Conservation (phyloP, 257 asterid genomes). For the Nicotiana noctiflora region DNA sequence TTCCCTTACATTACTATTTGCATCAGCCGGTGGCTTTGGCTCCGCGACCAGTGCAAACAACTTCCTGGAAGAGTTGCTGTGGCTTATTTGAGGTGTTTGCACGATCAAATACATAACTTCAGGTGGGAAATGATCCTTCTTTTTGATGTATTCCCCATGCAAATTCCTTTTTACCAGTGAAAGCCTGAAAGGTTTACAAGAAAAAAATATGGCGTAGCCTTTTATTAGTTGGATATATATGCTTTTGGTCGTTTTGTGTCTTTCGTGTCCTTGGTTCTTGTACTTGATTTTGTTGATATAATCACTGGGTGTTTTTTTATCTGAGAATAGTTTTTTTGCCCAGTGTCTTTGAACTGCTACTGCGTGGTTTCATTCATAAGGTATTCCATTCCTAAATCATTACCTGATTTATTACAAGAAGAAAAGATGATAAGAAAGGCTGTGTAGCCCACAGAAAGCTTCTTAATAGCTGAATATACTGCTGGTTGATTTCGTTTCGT, state of each 20-base stretch:
- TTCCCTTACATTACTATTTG: conserved; percentile 11
- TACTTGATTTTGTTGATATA: neutral
- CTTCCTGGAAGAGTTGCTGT: conserved; percentile 65
- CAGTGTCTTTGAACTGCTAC: neutral
- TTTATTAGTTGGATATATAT: neutral
- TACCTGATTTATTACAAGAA: neutral
- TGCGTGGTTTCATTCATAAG: neutral
- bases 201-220: neutral
- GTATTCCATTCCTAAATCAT: neutral
- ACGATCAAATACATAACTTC: conserved; percentile 25
- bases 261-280: neutral
- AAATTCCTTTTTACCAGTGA: no score
- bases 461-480: neutral
- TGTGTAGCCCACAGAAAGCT: neutral
- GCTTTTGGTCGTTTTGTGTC: neutral
- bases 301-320: neutral
- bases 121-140: conserved; percentile 18
- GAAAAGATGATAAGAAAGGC: neutral
- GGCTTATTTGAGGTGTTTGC: conserved; percentile 52
- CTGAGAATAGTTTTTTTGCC: neutral
- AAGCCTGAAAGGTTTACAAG: neutral
- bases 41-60: conserved; percentile 31
- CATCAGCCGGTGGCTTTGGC: conserved; percentile 38
- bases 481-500: neutral
- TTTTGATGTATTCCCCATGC: neutral